phyloP scores from a whole-genome alignment of 2,329 filamentous ascomycete genomes.

The Aspergillus pseudotamarii region DNA sequence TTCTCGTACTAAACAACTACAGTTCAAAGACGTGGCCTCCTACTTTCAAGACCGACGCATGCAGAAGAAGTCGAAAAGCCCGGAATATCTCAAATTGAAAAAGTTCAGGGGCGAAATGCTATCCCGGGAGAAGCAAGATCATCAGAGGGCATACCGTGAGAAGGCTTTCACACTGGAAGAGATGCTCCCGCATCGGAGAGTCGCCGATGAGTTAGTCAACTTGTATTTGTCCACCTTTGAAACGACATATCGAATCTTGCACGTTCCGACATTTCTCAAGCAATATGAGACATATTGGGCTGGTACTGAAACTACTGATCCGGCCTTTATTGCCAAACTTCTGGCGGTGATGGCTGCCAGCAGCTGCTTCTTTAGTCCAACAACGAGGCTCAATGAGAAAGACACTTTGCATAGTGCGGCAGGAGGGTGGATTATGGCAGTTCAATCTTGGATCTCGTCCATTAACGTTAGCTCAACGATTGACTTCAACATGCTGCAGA shows the following conservation, averaged over 20 bases:
- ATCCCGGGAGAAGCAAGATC: constrained; percentile 31
- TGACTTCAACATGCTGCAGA: constrained; percentile 35
- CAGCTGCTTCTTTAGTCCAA: constrained; percentile 44
- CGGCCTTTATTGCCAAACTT: constrained; percentile 51
- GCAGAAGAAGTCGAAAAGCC: constrained; percentile 21
- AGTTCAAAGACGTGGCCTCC: constrained; percentile 24
- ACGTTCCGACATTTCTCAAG: constrained; percentile 59
- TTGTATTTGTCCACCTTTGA: constrained; percentile 61
- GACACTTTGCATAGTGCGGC: constrained; percentile 52
- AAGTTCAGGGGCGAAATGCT: constrained; percentile 32
- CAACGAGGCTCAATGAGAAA: constrained; percentile 24
- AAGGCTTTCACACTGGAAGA: constrained; percentile 33
- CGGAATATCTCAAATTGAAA: constrained; percentile 32
- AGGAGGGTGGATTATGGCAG: constrained; percentile 43
- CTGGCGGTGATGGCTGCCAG: constrained; percentile 45
- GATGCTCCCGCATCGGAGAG: constrained; percentile 47
- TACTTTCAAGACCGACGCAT: constrained; percentile 28
- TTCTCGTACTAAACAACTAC: background rate
- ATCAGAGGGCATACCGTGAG: constrained; percentile 33
- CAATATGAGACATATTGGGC: constrained; percentile 61
- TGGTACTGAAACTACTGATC: constrained; percentile 42
- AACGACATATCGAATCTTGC: constrained; percentile 59
- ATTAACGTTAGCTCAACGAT: constrained; percentile 35
- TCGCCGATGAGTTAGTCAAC: constrained; percentile 56
- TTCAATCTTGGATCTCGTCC: constrained; percentile 38